Evolutionary conservation across 2,329 filamentous ascomycete genomes (phyloP).

Genomic region (Rugonectria rugulosa): DNA sequence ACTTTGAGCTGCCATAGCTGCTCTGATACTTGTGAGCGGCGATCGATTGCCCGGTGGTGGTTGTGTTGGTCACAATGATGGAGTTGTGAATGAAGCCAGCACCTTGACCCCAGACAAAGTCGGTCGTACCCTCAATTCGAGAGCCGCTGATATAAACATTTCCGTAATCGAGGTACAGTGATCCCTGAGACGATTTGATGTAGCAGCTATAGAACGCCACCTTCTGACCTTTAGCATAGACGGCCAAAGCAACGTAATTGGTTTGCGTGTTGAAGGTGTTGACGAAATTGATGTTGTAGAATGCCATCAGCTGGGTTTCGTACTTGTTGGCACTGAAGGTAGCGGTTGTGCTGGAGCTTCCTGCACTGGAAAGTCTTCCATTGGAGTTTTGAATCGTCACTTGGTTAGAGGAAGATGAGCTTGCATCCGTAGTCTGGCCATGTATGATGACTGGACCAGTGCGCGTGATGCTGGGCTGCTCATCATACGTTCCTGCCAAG

Average conservation of each 20-base stretch:
- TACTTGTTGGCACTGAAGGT: slow-evolving; percentile 40
- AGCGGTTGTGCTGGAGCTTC: slow-evolving; percentile 28
- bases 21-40: slow-evolving; percentile 39
- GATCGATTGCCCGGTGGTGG: slow-evolving; percentile 34
- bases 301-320: slow-evolving; percentile 37
- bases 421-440: slow-evolving; percentile 53
- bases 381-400: slow-evolving; percentile 55
- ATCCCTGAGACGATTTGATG: slow-evolving; percentile 33
- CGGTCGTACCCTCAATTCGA: slow-evolving; percentile 27
- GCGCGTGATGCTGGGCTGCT: slow-evolving; percentile 48
- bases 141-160: slow-evolving; percentile 34
- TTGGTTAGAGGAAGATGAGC: slow-evolving; percentile 60
- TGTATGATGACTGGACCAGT: slow-evolving; percentile 51
- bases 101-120: slow-evolving; percentile 34
- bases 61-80: slow-evolving; percentile 25
- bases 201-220: slow-evolving; percentile 50
- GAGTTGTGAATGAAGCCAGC: slow-evolving; percentile 37
- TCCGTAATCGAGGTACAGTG: slow-evolving; percentile 33
- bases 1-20: slow-evolving; percentile 44
- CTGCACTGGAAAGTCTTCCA: slow-evolving; percentile 23
- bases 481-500: slow-evolving; percentile 54
- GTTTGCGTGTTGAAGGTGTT: slow-evolving; percentile 25
- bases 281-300: slow-evolving; percentile 43
- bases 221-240: slow-evolving; percentile 45
- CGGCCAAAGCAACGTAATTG: slow-evolving; percentile 32